A percentile compares a stretch with the other conserved stretches of the same genome.
phyloP scores from a whole-genome alignment of 1,284 basidiomycete species.

The Puccinia coronata region DNA sequence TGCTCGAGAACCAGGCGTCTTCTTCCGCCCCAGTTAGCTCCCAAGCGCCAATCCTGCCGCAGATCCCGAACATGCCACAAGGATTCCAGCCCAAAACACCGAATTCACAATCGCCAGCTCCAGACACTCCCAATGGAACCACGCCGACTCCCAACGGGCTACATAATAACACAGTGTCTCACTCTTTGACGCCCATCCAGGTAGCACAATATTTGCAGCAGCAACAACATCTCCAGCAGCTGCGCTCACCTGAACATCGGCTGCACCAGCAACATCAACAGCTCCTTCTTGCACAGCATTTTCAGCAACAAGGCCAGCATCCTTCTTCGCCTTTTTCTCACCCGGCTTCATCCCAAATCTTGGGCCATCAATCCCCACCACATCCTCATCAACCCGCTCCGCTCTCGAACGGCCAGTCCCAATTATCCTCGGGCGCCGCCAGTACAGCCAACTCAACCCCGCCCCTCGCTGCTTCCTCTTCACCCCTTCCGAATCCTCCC shows the following conservation, averaged over 20 bases:
- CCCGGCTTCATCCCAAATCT: conserved; percentile 9
- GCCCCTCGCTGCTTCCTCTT: conserved; percentile 23
- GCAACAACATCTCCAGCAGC: conserved; percentile 42
- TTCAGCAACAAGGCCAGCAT: conserved; percentile 28
- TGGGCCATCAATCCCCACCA: conserved; percentile 12
- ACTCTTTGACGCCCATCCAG: conserved; percentile 35
- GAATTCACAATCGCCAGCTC: conserved; percentile 30
- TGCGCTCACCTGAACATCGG: conserved; percentile 29
- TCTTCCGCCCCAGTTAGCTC: not conserved
- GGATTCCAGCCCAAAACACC: conserved; percentile 22
- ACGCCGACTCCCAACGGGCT: conserved; percentile 16
- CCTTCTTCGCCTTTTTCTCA: conserved; percentile 28
- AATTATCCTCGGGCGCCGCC: conserved; percentile 6
- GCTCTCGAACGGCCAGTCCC: conserved; percentile 17
- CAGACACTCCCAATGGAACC: conserved; percentile 11
- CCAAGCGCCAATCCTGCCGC: conserved; percentile 21
- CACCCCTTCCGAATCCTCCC: conserved; percentile 21
- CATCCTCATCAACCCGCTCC: conserved; percentile 20
- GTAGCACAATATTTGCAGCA: conserved; percentile 42
- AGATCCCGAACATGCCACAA: conserved; percentile 34
- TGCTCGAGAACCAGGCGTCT: conserved; percentile 6
- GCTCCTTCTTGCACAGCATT: conserved; percentile 26
- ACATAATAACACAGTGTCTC: conserved; percentile 9
- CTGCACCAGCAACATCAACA: conserved; percentile 38
- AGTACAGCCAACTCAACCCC: conserved; percentile 30